A percentile compares a stretch with the other conserved stretches of the same genome.
These are phyloP conservation scores for Pittosporum tobira DNA, from an alignment of 129 eudicot genomes.

Conservation along the genomic window DNA sequence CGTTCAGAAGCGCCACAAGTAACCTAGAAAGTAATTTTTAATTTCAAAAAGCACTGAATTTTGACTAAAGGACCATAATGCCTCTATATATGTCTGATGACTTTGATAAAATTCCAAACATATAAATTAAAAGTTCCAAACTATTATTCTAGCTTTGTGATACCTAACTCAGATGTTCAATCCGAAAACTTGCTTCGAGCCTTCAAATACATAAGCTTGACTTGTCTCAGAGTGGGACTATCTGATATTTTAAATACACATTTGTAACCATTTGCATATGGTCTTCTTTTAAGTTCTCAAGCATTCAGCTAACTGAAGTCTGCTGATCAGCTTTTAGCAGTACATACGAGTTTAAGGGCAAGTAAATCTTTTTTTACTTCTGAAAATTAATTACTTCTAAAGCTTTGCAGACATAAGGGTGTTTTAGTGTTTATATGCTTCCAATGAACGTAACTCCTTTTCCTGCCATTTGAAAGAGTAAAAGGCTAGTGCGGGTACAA, in stretches of 20 bases:
- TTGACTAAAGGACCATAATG: no score
- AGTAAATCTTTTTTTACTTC: no score
- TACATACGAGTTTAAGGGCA: no score
- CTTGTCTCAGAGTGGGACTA: background rate
- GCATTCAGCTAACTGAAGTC: conserved; percentile 1
- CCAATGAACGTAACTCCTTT: background rate
- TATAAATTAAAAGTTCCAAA: no score
- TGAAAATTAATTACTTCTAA: no score
- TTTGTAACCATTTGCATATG: background rate
- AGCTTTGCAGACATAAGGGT: background rate
- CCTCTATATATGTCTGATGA: background rate
- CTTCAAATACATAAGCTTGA: background rate
- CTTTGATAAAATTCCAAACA: no score
- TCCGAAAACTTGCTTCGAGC: background rate
- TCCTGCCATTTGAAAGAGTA: background rate
- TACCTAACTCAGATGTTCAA: background rate
- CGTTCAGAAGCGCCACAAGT: background rate
- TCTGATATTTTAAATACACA: no score
- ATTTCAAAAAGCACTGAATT: background rate
- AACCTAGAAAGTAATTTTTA: no score
- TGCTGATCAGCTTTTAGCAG: no score
- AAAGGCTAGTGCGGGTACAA: background rate
- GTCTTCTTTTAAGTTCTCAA: background rate
- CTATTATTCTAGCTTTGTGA: no score
- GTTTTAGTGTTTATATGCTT: background rate